Percentiles rank a stretch among this genome's conserved stretches.
These are phyloP conservation scores for Phialocephala subalpina DNA, from an alignment of 2,329 filamentous ascomycete genomes.

Conservation along the genomic window DNA sequence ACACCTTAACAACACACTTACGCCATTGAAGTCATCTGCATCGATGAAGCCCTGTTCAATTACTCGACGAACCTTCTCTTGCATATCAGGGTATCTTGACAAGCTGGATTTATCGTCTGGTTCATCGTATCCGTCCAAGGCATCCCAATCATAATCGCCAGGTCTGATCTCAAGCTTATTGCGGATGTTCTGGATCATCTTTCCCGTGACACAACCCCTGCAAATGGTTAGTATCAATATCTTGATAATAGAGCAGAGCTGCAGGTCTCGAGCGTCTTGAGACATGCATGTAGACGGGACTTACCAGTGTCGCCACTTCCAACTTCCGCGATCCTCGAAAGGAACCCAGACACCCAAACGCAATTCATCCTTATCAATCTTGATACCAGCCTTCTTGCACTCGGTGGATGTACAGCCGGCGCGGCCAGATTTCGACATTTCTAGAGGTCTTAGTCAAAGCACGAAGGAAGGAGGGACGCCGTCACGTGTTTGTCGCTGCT, in stretches of 20 bases:
- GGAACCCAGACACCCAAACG: constrained; percentile 79
- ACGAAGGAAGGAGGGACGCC: not conserved
- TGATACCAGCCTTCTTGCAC: constrained; percentile 75
- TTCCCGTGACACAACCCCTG: constrained; percentile 90
- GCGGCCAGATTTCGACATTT: constrained; percentile 73
- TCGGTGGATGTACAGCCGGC: constrained; percentile 74
- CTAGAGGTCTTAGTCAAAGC: constrained; percentile 51
- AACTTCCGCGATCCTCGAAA: constrained; percentile 66
- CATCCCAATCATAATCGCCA: constrained; percentile 51
- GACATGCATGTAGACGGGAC: constrained; percentile 34
- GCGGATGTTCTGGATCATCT: constrained; percentile 72
- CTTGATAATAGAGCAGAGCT: not conserved
- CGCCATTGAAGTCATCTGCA: constrained; percentile 87
- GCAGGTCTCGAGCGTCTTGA: too few relatives aligned
- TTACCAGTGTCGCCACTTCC: constrained; percentile 89
- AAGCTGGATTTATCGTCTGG: constrained; percentile 73
- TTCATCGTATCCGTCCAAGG: constrained; percentile 70
- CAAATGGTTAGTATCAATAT: not conserved
- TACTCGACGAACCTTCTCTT: constrained; percentile 78
- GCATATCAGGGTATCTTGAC: constrained; percentile 61
- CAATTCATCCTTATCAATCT: constrained; percentile 81
- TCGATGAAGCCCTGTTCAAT: constrained; percentile 82
- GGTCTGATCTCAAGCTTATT: constrained; percentile 58
- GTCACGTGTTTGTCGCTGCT: constrained; percentile 12
- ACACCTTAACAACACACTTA: constrained; percentile 49